These are phyloP conservation scores for Raddia guianensis DNA, from an alignment of 176 grass and related monocot genomes.

Conservation along the genomic window DNA sequence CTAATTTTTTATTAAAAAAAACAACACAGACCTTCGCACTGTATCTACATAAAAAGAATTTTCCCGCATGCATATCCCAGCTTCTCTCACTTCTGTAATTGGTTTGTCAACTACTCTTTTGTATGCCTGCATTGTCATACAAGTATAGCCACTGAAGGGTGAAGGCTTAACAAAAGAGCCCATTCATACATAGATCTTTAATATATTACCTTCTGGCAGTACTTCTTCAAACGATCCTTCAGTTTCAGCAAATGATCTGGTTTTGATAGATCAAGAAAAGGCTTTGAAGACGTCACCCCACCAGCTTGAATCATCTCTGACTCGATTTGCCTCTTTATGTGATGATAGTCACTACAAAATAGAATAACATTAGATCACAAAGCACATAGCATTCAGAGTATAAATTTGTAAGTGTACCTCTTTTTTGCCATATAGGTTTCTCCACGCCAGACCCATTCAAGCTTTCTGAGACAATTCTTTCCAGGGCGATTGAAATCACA, in stretches of 20 bases:
- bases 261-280: constrained; percentile 92
- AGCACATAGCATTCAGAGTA: constrained; percentile 19
- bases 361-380: constrained; percentile 36
- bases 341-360: constrained; percentile 87
- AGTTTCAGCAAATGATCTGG: constrained; percentile 84
- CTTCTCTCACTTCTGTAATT: constrained; percentile 92
- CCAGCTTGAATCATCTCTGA: constrained; percentile 79
- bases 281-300: constrained; percentile 59
- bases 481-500: constrained; percentile 98
- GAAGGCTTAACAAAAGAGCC: constrained; percentile 23
- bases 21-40: constrained; percentile 71
- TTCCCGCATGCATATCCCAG: constrained; percentile 99
- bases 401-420: constrained; percentile 56
- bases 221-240: constrained; percentile 97
- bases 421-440: constrained; percentile 93
- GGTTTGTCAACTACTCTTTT: constrained; percentile 99
- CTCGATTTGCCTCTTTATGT: constrained; percentile 98
- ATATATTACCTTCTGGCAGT: constrained; percentile 85
- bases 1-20: neutral
- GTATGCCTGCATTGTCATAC: constrained; percentile 70
- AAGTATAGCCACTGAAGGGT: constrained; percentile 31
- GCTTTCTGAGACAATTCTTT: constrained; percentile 93
- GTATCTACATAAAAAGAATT: constrained; percentile 99
- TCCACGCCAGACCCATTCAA: constrained; percentile 98
- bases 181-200: constrained; percentile 18